Evolutionary conservation across 1,284 basidiomycete genomes (phyloP).

Genomic region (Cutaneotrichosporon sp.): DNA sequence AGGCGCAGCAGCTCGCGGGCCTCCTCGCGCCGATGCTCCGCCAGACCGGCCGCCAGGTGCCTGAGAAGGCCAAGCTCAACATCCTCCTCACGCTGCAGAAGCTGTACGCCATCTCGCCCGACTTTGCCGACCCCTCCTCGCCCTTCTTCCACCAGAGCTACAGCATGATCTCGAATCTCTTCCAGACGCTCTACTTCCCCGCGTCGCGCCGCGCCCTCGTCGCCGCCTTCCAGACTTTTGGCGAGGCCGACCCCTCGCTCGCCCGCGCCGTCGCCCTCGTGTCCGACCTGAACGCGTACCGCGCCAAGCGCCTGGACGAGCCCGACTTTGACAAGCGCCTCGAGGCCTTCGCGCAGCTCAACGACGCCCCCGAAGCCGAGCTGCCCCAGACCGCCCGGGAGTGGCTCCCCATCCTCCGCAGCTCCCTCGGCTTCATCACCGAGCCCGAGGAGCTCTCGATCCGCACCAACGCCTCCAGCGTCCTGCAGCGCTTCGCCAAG

Average conservation of each 20-base stretch:
- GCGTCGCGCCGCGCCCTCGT: constrained; percentile 69
- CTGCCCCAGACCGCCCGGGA: constrained; percentile 29
- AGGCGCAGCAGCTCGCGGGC: constrained; percentile 72
- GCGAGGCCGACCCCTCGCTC: constrained; percentile 60
- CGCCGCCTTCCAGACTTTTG: constrained; percentile 65
- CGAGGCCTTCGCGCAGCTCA: constrained; percentile 72
- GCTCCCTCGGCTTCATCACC: constrained; percentile 82
- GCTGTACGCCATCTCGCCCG: constrained; percentile 72
- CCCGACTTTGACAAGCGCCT: constrained; percentile 90
- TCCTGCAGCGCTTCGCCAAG: constrained; percentile 78
- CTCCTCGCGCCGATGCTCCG: constrained; percentile 81
- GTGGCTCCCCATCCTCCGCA: constrained; percentile 85
- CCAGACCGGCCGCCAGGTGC: constrained; percentile 71
- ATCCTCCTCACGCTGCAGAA: constrained; percentile 74
- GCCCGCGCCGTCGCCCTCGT: constrained; percentile 61
- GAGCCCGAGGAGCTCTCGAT: constrained; percentile 88
- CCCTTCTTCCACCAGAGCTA: constrained; percentile 63
- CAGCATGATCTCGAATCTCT: constrained; percentile 69
- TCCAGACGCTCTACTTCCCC: constrained; percentile 72
- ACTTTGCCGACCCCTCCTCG: constrained; percentile 61
- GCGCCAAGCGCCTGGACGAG: constrained; percentile 78
- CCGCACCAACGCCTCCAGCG: constrained; percentile 75
- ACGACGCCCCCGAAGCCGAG: constrained; percentile 58
- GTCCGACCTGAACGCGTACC: constrained; percentile 81
- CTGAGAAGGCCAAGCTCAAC: constrained; percentile 86